Base-by-base conservation (phyloP, 1,139 yeast species). In the Sugiyamaella grinbergsii region DNA sequence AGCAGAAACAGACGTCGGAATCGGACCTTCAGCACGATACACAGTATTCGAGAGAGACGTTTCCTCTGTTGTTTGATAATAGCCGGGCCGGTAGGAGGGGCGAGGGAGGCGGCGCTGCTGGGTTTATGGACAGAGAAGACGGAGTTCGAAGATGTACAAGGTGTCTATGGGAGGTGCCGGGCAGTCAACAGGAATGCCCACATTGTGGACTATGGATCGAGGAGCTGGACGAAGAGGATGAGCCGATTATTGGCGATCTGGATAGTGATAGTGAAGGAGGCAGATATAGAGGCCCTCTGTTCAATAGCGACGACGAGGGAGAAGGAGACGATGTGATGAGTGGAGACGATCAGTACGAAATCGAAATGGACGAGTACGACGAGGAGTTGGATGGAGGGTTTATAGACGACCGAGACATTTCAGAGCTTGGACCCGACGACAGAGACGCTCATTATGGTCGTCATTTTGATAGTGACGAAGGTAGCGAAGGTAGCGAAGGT, bases 161-260 rank as follows among this genome's bases (percentile, higher is more conserved):
- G 22, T 63, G 67, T 46, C 46, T 54, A 46, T 63, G 67, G 67
- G 67, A 63, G 51, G 45, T 63, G 6, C 52, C 57, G 4, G 63
- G 57, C 2, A 31, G 36, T 2, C 19, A 32, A 4, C 33, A 45
- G 1, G 50, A 41, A 16, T 63, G 67, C 41, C 56, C 54, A 11
- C 54, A 62, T 45, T 63, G 66, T 47, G 58, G 56, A 18, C 43
- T 45, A 23, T 44, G 26, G 38, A 50, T 45, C 5, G 51, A 39
- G 6, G 54, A 45, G 15, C 39, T 26, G 5, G 56, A 52, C 16
- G 58, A 51, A n/a, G 50, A 32, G 4, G 49, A 49, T 10, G 51
- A 31, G 6, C 49, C 23, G 18, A 46, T 36, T 13, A 28, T 37
- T 20, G 54, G 42, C 18, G 53, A 43, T 15, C 13, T 42, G 26